Base-by-base conservation (phyloP, 768 basidiomycete species). In the Postia placenta region DNA sequence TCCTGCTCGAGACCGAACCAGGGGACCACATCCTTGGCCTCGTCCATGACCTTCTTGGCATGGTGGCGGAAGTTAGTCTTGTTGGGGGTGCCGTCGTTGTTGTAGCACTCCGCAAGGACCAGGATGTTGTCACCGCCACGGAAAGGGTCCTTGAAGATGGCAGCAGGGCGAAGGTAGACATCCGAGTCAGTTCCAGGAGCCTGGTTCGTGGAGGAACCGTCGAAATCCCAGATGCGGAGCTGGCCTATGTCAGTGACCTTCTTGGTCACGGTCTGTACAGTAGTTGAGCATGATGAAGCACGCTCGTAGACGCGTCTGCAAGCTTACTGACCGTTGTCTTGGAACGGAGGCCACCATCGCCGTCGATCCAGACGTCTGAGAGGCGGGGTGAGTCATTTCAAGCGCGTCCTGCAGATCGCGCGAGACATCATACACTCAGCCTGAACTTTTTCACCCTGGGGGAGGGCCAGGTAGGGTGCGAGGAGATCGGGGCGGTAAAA, bases 1-100 rank as follows among this genome's bases (percentile, higher is more conserved):
- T 98, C 96, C 69, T 99, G 96, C 71, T 98, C 95, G 55, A 98
- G 75, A 73, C 95, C 93, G 68, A 99, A 98, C 96, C 96, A 99
- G 26, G 96, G 96, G 47, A 72, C 73, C 20, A 63, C 15, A 1
- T 82, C 83, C 71, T 89, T 89, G 60, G 86, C 89, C 50, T 84
- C 80, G 51, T 98, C 93, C 92, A 99, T 97, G 62, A 85, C 75
- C 78, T 99, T 98, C 68, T 85, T 85, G 52, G 92, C 87, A 60
- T 90, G 82, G 66, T 95, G 87, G 56, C 96, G 92, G 79, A 81
- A 81, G 79, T 99, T 99, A 67, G 92, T 94, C 68, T 78, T 80
- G 78, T 98, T 98, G 50, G 95, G 94, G 28, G 93, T 96, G 53
- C 96, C 96, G 58, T 99, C 96, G 73, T 82, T 96, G 84, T 96